Conservation (phyloP, 192 early-diverging fungal genomes). For the Backusella mclennaniae region DNA sequence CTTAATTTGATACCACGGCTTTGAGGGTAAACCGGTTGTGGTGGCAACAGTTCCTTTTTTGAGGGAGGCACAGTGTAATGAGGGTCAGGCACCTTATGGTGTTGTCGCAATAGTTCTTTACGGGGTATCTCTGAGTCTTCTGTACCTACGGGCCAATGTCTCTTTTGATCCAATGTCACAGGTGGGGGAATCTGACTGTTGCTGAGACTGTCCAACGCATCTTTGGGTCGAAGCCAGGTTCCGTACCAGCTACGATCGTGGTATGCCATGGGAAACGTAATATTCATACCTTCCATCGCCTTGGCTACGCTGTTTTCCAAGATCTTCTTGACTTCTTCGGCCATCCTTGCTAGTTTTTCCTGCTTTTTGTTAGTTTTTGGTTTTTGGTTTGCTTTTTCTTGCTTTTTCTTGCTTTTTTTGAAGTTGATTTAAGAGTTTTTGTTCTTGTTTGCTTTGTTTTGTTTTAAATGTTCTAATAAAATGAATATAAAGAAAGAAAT, state of each 20-base stretch:
- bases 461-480: not conserved
- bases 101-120: not conserved
- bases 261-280: not conserved
- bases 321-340: not conserved
- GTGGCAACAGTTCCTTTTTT: not conserved
- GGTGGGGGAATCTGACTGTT: not conserved
- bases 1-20: constrained; percentile 10
- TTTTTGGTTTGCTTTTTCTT: not conserved
- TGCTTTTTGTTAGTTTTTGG: not conserved
- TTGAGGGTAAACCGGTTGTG: not conserved
- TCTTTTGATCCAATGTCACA: not conserved
- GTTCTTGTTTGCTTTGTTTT: not conserved
- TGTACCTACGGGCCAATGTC: not conserved
- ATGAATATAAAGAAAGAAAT: not conserved
- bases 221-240: not conserved
- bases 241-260: not conserved
- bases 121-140: not conserved
- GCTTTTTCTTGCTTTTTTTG: not conserved
- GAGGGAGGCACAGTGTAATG: not conserved
- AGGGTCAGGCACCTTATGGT: not conserved
- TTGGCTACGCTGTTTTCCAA: not conserved
- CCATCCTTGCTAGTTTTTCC: not conserved
- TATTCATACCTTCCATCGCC: not conserved
- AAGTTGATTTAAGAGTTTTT: not conserved
- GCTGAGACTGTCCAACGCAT: not conserved